A percentile compares a stretch with the other conserved stretches of the same genome.
These are phyloP conservation scores for Sicyos edulis DNA, from an alignment of 306 rosid species.

Conservation along the genomic window DNA sequence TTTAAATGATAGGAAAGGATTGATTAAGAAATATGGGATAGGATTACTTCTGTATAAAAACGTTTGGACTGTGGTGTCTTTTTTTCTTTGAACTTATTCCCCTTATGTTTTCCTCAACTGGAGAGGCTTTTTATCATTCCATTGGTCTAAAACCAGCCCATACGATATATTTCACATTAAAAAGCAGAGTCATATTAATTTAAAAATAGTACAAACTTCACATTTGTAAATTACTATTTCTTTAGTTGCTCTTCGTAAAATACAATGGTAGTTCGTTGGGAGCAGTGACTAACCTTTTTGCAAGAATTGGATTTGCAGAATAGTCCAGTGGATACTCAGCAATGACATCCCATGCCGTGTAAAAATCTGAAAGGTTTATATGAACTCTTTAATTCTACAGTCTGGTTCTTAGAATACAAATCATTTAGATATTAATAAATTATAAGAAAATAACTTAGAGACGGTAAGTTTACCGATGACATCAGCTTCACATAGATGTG, in stretches of 20 bases:
- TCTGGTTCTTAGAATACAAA: neutral
- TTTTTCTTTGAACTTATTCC: neutral
- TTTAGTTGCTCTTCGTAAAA: neutral
- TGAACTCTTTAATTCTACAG: slow-evolving; percentile 7
- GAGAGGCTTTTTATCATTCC: neutral
- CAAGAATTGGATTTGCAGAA: slow-evolving; percentile 47
- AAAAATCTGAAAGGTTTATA: slow-evolving; percentile 56
- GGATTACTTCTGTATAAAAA: neutral
- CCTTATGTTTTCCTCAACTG: neutral
- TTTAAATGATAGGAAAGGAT: neutral
- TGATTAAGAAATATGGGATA: neutral
- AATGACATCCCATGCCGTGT: slow-evolving; percentile 94
- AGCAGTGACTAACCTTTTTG: slow-evolving; percentile 52
- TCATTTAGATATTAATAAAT: slow-evolving; percentile 6
- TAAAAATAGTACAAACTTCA: neutral
- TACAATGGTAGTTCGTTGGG: slow-evolving; percentile 19
- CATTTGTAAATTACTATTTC: neutral
- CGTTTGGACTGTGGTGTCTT: neutral
- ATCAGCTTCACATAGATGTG: slow-evolving; percentile 89
- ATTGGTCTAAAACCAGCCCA: neutral
- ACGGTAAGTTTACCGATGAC: slow-evolving; percentile 59
- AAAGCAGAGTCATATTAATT: neutral
- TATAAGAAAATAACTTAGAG: slow-evolving; percentile 12
- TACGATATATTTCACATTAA: neutral
- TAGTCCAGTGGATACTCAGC: slow-evolving; percentile 53